Evolutionary conservation across 1,284 basidiomycete species (phyloP), one percentile per base, ranked within the genome.

Genomic region (Leccinum fallax): DNA sequence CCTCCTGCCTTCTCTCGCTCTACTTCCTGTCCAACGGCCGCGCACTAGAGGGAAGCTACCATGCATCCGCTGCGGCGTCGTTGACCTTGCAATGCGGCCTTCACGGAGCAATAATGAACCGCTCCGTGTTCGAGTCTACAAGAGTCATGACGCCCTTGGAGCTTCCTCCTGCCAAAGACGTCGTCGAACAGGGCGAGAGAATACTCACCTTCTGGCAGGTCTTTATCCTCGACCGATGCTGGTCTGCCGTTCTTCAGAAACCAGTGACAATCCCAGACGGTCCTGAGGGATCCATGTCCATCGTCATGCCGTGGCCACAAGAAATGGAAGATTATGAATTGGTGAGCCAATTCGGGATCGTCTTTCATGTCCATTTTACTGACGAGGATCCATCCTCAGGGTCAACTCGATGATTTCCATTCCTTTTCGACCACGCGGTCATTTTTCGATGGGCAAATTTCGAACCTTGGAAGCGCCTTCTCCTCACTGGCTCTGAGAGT

Each of bases 1-100:
- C 88, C 2, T 88, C 86, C 8, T 90, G 88, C 69, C 78, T 93
- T 24, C 74, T 93, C 55, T 85, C 91, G 10, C 71, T 86, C 61
- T 92, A 92, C 73, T 90, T 89, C 73, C 77, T 90, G 34, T 84
- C 88, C 34, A 90, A 87, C 65, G 90, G 89, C 8, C 83, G 90
- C 36, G 76, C 88, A 5, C 73, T 88, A 21, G 90, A 93, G 70
- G 90, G 90, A 8, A 85, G 86, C 67, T 89, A 88, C 69, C 87
- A 92, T 70, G 83, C 85, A 1, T 85, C 85, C 62, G 84, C 87
- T 0, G 90, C 89, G 0, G 85, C 86, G 1, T 81, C 86, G 13
- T 76, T 92, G 53, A 84, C 85, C 11, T 75, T 90, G 26, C 89
- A 90, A 67, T 86, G 81, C 67, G 85, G 86, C 8, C 81, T 92